These are phyloP conservation scores for Flaveria sonorensis DNA, from an alignment of 129 eudicot genomes.

Conservation along the genomic window DNA sequence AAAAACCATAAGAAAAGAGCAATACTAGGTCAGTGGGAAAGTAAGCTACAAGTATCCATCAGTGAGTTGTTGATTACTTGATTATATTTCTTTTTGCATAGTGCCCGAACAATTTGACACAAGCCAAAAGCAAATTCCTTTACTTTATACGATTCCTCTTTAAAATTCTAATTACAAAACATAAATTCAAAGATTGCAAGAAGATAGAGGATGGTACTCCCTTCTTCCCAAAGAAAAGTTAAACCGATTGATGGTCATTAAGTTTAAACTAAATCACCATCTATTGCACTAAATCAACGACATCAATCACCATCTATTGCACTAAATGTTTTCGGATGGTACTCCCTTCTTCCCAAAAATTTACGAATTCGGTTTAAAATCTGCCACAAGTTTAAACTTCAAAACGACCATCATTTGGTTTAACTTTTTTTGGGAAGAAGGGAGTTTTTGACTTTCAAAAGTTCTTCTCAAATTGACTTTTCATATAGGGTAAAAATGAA, in stretches of 20 bases:
- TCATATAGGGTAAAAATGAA: no score
- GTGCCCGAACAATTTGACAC: slow-evolving; percentile 11
- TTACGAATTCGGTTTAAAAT: no score
- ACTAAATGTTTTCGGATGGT: no score
- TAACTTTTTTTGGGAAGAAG: not conserved
- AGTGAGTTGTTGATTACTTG: slow-evolving; percentile 17
- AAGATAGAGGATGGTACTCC: not conserved
- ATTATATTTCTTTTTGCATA: not conserved
- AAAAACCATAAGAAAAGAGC: slow-evolving; percentile 14
- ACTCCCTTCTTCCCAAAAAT: no score
- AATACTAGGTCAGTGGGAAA: slow-evolving; percentile 18
- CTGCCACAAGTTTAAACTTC: not conserved
- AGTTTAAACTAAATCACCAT: not conserved
- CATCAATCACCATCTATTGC: no score
- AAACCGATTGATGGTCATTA: not conserved
- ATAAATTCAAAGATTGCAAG: not conserved
- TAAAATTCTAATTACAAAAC: not conserved
- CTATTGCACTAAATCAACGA: no score
- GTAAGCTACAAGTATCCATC: slow-evolving; percentile 22
- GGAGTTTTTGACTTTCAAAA: not conserved
- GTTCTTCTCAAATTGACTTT: no score
- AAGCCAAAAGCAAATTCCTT: slow-evolving; percentile 5
- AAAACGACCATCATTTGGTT: not conserved
- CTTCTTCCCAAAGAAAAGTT: slow-evolving; percentile 1
- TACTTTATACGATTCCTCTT: slow-evolving; percentile 13